Base-by-base conservation (phyloP, 257 asterid species). In the Henckelia pumila region DNA sequence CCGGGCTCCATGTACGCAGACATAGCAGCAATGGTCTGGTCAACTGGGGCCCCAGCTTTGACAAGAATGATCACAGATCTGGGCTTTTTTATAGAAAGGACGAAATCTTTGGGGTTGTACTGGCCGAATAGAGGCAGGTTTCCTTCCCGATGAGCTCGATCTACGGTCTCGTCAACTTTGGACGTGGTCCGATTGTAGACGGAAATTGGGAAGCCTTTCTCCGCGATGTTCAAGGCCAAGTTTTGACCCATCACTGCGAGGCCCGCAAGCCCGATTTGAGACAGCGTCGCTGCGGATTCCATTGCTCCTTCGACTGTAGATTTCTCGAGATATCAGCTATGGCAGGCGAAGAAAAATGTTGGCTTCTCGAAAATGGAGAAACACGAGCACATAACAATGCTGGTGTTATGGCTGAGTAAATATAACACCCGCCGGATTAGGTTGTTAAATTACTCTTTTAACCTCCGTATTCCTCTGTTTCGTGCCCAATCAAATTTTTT, bases 201-300 rank as follows among this genome's bases (percentile, higher is more conserved):
- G 58, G 95, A 88, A 76, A 90, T 88, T 0, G 95, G 95, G 75
- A 91, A 91, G 2, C 96, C 96, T 66, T 91, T 89, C 63, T 91
- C 96, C 47, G 96, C 98, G 57, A 91, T 84, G 88, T 91, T 91
- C 8, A 91, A 78, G 29, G 98, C 98, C 1, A 91, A 66, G 76
- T 91, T 91, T 53, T 92, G 98, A 23, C 98, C 96, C 96, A 92
- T 89, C 0, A 92, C 98, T 6, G 96, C 96, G 1, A 89, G 75
- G 0, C 95, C 96, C 0, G 95, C 95, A 0, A 89, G 75, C 20
- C 96, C 96, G 59, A 89, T 85, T 33, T 86, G 81, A 13, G 96
- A 90, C 16, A 86, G 72, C 35, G 89, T 67, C 11, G 79, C 78
- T 21, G 59, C 75, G 0, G 86, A 72, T 26, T 61, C 84, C 82